Evolutionary conservation across 202 grass and related monocot genomes (phyloP).

Genomic region (Carex arenaria): DNA sequence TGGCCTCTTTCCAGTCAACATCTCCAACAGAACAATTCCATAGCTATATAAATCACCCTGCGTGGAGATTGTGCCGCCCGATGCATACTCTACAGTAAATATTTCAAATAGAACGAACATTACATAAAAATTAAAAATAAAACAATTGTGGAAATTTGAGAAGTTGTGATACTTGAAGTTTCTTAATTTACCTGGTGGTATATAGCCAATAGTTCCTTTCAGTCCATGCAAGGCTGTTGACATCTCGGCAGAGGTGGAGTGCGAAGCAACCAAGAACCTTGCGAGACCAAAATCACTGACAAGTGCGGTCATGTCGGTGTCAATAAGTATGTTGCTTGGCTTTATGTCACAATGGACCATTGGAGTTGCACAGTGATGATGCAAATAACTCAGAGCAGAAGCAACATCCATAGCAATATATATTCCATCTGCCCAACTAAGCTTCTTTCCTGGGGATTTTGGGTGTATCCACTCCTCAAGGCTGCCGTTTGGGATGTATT

Average conservation of each 20-base stretch:
- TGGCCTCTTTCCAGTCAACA: neutral
- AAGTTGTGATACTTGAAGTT: neutral
- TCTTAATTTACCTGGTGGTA: constrained; percentile 13
- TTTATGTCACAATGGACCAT: constrained; percentile 24
- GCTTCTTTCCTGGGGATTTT: neutral
- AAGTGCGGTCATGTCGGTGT: neutral
- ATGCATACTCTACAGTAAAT: neutral
- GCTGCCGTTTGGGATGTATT: constrained; percentile 30
- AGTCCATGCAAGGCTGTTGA: neutral
- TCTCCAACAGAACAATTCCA: neutral
- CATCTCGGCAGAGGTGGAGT: neutral
- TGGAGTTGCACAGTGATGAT: neutral
- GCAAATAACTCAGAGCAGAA: constrained; percentile 3
- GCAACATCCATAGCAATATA: constrained; percentile 8
- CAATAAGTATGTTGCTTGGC: constrained; percentile 9
- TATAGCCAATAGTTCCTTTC: constrained; percentile 25
- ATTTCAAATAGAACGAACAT: neutral
- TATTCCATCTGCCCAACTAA: neutral
- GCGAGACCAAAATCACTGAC: constrained; percentile 14
- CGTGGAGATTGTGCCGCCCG: neutral
- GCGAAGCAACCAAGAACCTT: neutral
- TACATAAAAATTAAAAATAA: too few species aligned
- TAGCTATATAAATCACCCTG: neutral
- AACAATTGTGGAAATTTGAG: neutral
- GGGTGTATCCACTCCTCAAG: constrained; percentile 29